Base-by-base conservation (phyloP, 345 rosid species). In the Trapa incisa region DNA sequence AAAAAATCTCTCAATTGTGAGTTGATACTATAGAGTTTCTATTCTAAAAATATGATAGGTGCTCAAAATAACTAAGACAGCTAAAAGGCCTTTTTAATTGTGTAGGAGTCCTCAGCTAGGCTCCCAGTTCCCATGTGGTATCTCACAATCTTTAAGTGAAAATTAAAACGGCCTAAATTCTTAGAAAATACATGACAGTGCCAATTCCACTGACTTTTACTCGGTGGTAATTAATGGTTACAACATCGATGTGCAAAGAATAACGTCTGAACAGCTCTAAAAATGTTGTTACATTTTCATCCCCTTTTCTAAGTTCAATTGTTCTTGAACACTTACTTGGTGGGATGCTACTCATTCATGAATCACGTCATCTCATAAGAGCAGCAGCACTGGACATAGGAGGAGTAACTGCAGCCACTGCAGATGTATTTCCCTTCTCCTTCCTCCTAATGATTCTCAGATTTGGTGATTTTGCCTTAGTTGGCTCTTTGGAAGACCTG, bases 401-500 rank as follows among this genome's bases (percentile, higher is more conserved):
- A 32, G 74, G 58, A 35, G 66, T 58, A 58, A 58, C 37, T 6
- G 61, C 35, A 1, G 70, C 37, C 38, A 42, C 16, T 16, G 43
- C 29, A 66, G 38, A 41, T 39, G 36, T 66, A 74, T 61, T 78
- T 70, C 43, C 67, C 64, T 79, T 70, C 57, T 69, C 65, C 39
- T 76, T 78, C 65, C 39, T 79, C 58, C 67, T 78, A 4, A 81
- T 78, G 61, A 83, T 83, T 7, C 81, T 73, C 64, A 90, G 75
- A 62, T 72, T 75, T 0, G 92, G 92, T n/a, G 96, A 83, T 74
- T 80, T 87, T 4, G 96, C 79, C 67, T 78, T 90, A 6, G 90
- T 89, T 2, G 74, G 61, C 70, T 75, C 90, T 74, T 79, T 91
- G 72, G 74, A 65, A 53, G 91, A 94, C 78, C 97, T 93, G 69